Evolutionary conservation across 2,329 filamentous ascomycete genomes (phyloP).

Genomic region (Coniella vitis): DNA sequence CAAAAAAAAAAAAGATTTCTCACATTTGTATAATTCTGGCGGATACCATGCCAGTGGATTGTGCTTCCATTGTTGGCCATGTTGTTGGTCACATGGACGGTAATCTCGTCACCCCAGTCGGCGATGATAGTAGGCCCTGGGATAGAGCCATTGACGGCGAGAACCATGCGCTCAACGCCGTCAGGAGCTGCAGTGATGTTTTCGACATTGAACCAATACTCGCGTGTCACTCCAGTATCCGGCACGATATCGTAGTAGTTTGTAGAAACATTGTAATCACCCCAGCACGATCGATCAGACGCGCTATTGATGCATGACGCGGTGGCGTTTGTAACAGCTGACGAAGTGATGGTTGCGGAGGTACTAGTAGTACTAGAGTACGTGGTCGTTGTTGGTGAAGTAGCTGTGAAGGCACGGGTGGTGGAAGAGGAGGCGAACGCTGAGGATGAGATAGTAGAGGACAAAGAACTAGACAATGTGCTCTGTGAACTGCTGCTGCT

Average conservation of each 20-base stretch:
- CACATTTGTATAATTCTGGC: constrained; percentile 55
- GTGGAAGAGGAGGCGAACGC: too few relatives aligned
- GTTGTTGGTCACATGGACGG: constrained; percentile 57
- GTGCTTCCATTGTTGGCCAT: constrained; percentile 48
- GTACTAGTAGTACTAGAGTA: too few relatives aligned
- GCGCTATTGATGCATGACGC: constrained; percentile 19
- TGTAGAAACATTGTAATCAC: constrained; percentile 33
- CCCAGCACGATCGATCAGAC: constrained; percentile 19
- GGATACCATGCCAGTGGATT: constrained; percentile 64
- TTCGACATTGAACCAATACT: constrained; percentile 39
- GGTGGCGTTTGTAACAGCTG: not conserved
- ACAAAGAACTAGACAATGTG: too few relatives aligned
- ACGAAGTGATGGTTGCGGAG: too few relatives aligned
- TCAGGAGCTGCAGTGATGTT: constrained; percentile 37
- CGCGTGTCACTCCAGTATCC: constrained; percentile 42
- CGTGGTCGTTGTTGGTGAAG: too few relatives aligned
- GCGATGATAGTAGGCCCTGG: constrained; percentile 54
- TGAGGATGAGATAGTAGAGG: too few relatives aligned
- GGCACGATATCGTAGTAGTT: constrained; percentile 35
- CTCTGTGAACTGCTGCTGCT: too few relatives aligned
- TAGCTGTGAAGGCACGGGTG: too few relatives aligned
- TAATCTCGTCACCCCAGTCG: constrained; percentile 54
- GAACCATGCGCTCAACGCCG: constrained; percentile 32
- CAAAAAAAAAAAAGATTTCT: constrained; percentile 20
- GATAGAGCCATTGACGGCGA: constrained; percentile 49